Conservation (phyloP, 257 asterid genomes). For the Solanum lignicaule region DNA sequence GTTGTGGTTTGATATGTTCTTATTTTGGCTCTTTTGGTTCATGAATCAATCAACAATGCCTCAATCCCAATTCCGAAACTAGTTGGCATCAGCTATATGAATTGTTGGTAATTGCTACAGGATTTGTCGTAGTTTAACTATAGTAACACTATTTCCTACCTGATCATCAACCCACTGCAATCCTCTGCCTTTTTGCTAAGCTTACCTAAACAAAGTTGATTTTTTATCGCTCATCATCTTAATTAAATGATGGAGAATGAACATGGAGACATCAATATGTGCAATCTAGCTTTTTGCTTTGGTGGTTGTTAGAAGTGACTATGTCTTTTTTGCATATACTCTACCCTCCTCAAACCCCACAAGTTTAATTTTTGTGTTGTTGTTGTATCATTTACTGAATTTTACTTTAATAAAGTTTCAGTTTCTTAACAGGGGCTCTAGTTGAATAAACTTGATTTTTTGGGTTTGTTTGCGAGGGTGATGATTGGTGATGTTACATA, state of each 20-base stretch:
- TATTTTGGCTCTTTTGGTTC: neutral
- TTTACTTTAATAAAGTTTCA: neutral
- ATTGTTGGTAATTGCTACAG: neutral
- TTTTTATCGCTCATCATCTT: neutral
- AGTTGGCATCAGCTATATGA: neutral
- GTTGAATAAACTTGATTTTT: neutral
- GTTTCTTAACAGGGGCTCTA: neutral
- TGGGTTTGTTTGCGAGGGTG: neutral
- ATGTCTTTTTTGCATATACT: neutral
- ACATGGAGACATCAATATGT: neutral
- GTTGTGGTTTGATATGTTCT: neutral
- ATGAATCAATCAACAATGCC: neutral
- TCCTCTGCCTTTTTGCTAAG: neutral
- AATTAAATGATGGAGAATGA: neutral
- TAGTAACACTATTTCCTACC: neutral
- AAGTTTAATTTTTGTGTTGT: too few species aligned
- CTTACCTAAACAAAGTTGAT: neutral
- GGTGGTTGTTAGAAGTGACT: neutral
- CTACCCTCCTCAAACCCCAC: neutral
- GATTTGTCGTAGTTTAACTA: neutral
- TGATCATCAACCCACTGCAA: neutral
- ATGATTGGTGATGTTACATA: neutral
- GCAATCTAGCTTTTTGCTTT: neutral
- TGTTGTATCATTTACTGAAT: neutral
- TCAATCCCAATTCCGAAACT: neutral